Evolutionary conservation across 2,329 filamentous ascomycete species (phyloP), one percentile per base, ranked within the genome.

Genomic region (Colletotrichum destructivum): DNA sequence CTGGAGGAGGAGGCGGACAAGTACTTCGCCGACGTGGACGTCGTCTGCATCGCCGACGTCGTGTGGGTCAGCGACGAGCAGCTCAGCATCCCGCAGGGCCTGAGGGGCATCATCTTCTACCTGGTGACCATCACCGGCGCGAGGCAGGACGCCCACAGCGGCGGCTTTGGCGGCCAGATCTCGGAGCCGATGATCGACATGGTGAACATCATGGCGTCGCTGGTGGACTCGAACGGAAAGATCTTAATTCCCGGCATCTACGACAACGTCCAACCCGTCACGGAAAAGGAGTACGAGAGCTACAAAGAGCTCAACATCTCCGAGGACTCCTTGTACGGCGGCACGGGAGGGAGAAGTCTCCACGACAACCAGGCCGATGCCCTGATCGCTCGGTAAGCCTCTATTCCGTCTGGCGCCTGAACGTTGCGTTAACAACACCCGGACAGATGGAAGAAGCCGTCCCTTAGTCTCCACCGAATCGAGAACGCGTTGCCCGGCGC

Each of bases 51-150:
- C 80, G 97, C 94, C 56, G 96, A 99, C 84, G 99, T 99, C 89
- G 99, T 99, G 90, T 99, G 96, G 96, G 91, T 99, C 47, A 96
- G 96, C 68, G 98, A 96, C 5, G 95, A 98, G 88, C 98, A 98
- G 88, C 96, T 96, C 15, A 99, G 96, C 83, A 85, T 99, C 79
- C 99, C 96, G 5, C 99, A 99, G 82, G 96, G 96, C 76, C 92
- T 99, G 73, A 93, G 96, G 75, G 96, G 96, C 62, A 97, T 94
- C 90, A 98, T 96, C 87, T 99, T 99, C 89, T 99, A 98, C 87
- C 93, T 93, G 61, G 84, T 99, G 76, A 93, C 96, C 83, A 87
- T 99, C 75, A 95, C 93, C 6, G 96, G 96, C 1, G 96, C 96
- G 16, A 96, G 92, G 49, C 93, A 95, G 76, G 96, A 99, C 82